phyloP scores from a whole-genome alignment of 192 early-diverging fungal genomes.

The Irineochytrium annulatum region DNA sequence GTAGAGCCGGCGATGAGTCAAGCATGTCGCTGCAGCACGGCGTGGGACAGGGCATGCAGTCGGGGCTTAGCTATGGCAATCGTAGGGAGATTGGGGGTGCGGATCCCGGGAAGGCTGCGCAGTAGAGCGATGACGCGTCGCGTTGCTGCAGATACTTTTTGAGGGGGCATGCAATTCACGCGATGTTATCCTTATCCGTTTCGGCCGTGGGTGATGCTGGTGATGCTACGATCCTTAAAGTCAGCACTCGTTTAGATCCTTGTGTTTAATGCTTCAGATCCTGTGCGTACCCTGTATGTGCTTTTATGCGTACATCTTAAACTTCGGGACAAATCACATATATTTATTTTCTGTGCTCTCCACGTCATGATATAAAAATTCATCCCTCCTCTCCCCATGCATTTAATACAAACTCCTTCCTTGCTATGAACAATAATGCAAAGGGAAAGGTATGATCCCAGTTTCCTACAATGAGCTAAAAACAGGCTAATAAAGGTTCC shows the following conservation, averaged over 20 bases:
- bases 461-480: background rate
- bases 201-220: too few species aligned
- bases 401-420: background rate
- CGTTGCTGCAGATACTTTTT: too few species aligned
- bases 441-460: background rate
- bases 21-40: constrained; percentile 3
- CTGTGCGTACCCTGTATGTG: too few species aligned
- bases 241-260: too few species aligned
- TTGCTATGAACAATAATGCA: background rate
- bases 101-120: constrained; percentile 6
- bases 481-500: too few species aligned
- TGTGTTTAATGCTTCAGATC: too few species aligned
- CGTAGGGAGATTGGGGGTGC: constrained; percentile 19
- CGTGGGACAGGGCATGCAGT: background rate
- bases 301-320: too few species aligned
- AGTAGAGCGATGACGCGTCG: constrained; percentile 6
- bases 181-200: too few species aligned
- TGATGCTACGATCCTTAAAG: too few species aligned
- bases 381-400: background rate
- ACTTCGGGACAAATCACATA: too few species aligned
- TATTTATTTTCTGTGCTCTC: too few species aligned
- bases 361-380: background rate
- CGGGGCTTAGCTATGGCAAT: constrained; percentile 4
- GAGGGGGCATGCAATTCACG: too few species aligned
- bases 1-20: constrained; percentile 2